Base-by-base conservation (phyloP, 2,329 filamentous ascomycete genomes). In the Hypoxylon sp. region DNA sequence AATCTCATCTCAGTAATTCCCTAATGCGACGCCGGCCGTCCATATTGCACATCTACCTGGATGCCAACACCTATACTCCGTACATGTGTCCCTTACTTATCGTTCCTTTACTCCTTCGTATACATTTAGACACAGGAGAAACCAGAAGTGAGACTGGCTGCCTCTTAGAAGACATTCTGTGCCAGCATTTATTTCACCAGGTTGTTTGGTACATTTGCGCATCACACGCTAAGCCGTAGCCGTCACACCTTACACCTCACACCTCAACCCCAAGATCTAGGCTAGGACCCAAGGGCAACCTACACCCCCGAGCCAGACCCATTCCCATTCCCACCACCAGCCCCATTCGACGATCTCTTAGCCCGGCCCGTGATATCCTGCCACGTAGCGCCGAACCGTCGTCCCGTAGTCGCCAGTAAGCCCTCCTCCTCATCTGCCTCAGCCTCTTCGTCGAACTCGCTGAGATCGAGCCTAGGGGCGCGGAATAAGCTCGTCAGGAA, bases 361-460 rank as follows among this genome's bases (percentile, higher is more conserved):
- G 71, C 11, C 26, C 71, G 67, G 1, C 91, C 92, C 1, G 91
- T 93, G 55, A 97, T 91, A 78, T 97, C 94, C 78, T 95, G 89
- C 94, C 94, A 98, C 1, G 92, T 94, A 4, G 93, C 93, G 47
- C 92, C 91, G 73, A 97, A 94, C 33, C 94, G 87, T 63, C 94
- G 84, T 5, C 94, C 90, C 0, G 94, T 97, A 74, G 89, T 94
- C 0, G 94, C 93, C 51, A 99, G 83, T 53, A 99, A 83, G 10
- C 94, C 93, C 82, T 99, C 96, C 77, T 99, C 96, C 78, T 98
- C 96, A 17, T 95, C 94, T 31, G 91, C 92, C 79, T 97, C 93
- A 14, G 94, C 91, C 77, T 98, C 94, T 69, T 95, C 92, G 71
- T 98, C 96, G 6, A 97, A 79, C 75, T 94, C 90, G 50, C 88